Evolutionary conservation across 306 rosid genomes (phyloP).

Genomic region (Vigna hirtella): DNA sequence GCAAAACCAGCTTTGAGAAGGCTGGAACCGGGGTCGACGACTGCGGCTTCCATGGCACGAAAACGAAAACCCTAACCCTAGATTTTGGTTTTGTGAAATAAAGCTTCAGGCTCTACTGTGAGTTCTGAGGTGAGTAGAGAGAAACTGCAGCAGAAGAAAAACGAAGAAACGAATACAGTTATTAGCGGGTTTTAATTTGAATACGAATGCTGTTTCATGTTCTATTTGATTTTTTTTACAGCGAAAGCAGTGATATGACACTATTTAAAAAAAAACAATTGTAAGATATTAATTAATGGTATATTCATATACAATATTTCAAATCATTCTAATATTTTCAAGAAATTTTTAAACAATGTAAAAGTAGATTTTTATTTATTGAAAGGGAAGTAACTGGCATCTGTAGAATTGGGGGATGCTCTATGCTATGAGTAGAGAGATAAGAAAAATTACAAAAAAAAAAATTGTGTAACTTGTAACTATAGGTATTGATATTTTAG

Average conservation of each 20-base stretch:
- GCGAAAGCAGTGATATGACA: not conserved
- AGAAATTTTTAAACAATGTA: not conserved
- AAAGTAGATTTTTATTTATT: too few relatives aligned
- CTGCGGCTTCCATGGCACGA: slow-evolving; percentile 81
- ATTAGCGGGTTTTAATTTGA: slow-evolving; percentile 50
- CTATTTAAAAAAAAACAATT: too few relatives aligned
- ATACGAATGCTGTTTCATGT: not conserved
- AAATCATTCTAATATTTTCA: too few relatives aligned
- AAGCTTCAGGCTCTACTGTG: not conserved
- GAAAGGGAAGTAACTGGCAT: too few relatives aligned
- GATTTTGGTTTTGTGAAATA: slow-evolving; percentile 7
- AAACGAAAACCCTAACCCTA: slow-evolving; percentile 55
- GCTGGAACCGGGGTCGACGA: slow-evolving; percentile 84
- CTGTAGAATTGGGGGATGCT: not conserved
- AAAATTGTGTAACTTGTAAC: too few relatives aligned
- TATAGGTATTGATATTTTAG: too few relatives aligned
- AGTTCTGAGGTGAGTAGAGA: not conserved
- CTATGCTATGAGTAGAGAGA: not conserved
- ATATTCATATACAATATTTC: too few relatives aligned
- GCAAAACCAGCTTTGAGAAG: slow-evolving; percentile 97
- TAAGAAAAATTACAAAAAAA: too few relatives aligned
- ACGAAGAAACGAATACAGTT: slow-evolving; percentile 8
- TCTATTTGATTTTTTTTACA: not conserved
- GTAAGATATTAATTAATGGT: too few relatives aligned
- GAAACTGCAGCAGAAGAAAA: not conserved